phyloP scores from a whole-genome alignment of 805 yeast genomes.

The Saccharomyces cerevisiae region DNA sequence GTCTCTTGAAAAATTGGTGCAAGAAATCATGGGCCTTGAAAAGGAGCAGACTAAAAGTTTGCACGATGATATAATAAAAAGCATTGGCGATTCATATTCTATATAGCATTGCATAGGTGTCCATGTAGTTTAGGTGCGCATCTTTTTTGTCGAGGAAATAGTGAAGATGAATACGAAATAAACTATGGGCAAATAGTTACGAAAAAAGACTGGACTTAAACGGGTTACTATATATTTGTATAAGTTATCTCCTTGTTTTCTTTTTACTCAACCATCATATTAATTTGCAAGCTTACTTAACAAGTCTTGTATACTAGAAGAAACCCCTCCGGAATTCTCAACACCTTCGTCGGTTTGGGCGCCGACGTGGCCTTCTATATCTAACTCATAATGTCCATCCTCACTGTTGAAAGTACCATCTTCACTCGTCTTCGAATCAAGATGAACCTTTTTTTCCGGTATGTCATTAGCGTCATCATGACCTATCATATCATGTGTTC shows the following conservation, averaged over 20 bases:
- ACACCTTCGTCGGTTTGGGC: constrained; percentile 11
- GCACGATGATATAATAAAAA: constrained; percentile 14
- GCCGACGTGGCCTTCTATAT: constrained; percentile 2
- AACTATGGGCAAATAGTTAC: neutral
- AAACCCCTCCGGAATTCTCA: constrained; percentile 15
- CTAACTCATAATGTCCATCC: constrained; percentile 6
- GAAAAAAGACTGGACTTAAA: neutral
- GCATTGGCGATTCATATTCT: constrained; percentile 23
- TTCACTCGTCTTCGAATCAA: neutral
- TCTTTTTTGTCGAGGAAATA: no score
- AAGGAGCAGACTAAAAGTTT: constrained; percentile 11
- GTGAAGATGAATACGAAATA: neutral
- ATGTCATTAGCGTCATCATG: neutral
- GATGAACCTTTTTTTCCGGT: neutral
- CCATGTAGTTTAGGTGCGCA: neutral
- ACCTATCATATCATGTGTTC: neutral
- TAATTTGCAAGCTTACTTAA: constrained; percentile 29
- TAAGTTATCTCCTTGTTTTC: neutral
- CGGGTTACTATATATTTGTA: neutral
- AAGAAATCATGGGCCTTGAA: constrained; percentile 14
- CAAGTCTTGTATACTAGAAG: constrained; percentile 30
- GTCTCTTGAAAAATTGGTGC: constrained; percentile 15
- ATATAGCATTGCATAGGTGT: neutral
- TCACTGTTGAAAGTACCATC: neutral
- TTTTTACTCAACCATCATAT: neutral